Percentiles rank a stretch among this genome's conserved stretches.
Conservation (phyloP, 495 filamentous ascomycete genomes). For the Talaromyces proteolyticus region DNA sequence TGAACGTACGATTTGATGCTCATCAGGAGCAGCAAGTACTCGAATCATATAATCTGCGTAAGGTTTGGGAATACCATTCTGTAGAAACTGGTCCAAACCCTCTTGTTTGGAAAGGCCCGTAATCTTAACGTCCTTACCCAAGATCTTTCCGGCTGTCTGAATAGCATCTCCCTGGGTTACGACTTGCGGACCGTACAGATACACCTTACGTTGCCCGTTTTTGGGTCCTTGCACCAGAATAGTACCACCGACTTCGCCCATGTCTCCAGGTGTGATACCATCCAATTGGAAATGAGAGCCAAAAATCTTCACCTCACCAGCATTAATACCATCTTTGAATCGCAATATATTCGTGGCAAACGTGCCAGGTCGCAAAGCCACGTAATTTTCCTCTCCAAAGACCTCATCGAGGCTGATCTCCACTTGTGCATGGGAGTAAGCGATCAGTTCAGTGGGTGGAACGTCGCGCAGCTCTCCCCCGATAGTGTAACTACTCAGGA, state of each 20-base stretch:
- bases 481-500: slow-evolving; percentile 20
- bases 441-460: slow-evolving; percentile 10
- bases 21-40: background rate
- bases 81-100: slow-evolving; percentile 7
- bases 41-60: slow-evolving; percentile 14
- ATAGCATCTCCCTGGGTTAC: slow-evolving; percentile 11
- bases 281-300: slow-evolving; percentile 15
- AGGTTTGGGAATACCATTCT: slow-evolving; percentile 10
- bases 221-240: slow-evolving; percentile 15
- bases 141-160: slow-evolving; percentile 8
- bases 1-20: background rate
- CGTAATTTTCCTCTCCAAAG: slow-evolving; percentile 16
- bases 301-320: slow-evolving; percentile 15
- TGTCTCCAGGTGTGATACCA: slow-evolving; percentile 22
- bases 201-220: slow-evolving; percentile 10
- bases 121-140: slow-evolving; percentile 19
- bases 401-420: slow-evolving; percentile 21
- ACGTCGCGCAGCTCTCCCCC: slow-evolving; percentile 12
- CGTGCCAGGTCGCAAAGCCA: slow-evolving; percentile 18
- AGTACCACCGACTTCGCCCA: slow-evolving; percentile 19
- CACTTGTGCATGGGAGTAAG: slow-evolving; percentile 22
- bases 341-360: slow-evolving; percentile 19
- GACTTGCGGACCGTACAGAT: slow-evolving; percentile 18
- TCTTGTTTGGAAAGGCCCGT: slow-evolving; percentile 12
- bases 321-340: slow-evolving; percentile 11